phyloP scores from a whole-genome alignment of 768 basidiomycete genomes.

The Tricholoma hemisulphureum region DNA sequence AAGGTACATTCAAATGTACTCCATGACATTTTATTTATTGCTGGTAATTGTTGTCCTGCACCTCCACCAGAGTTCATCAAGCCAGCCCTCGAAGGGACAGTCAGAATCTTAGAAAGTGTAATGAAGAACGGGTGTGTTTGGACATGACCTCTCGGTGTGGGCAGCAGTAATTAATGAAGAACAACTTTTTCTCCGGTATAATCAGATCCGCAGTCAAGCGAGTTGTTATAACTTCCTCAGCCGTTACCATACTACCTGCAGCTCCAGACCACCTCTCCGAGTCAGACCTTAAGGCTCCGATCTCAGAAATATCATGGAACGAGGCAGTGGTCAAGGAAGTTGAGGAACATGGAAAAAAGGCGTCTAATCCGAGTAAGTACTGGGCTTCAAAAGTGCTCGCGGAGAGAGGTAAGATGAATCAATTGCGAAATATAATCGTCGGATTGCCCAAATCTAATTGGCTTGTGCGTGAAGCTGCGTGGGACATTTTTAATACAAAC shows the following conservation, averaged over 20 bases:
- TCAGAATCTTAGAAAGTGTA: conserved; percentile 55
- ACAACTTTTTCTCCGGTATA: neutral
- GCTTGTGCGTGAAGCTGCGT: conserved; percentile 34
- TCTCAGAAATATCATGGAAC: conserved; percentile 63
- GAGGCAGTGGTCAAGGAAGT: conserved; percentile 42
- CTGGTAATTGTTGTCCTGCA: too few species aligned
- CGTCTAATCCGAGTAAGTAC: conserved; percentile 43
- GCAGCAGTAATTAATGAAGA: neutral
- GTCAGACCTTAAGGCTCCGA: too few species aligned
- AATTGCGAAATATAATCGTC: neutral
- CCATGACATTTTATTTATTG: too few species aligned
- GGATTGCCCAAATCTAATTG: neutral
- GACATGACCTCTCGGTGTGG: neutral
- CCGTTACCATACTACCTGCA: conserved; percentile 42
- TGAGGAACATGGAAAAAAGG: conserved; percentile 47
- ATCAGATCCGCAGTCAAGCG: conserved; percentile 54
- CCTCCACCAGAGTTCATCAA: conserved; percentile 48
- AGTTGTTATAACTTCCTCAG: conserved; percentile 67
- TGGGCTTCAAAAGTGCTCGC: conserved; percentile 65
- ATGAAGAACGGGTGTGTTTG: conserved; percentile 46
- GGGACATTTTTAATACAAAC: conserved; percentile 43
- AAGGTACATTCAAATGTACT: too few species aligned
- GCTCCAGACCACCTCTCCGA: conserved; percentile 21
- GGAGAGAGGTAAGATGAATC: conserved; percentile 44
- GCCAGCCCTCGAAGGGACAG: conserved; percentile 70